phyloP scores from a whole-genome alignment of 805 yeast species.

The Ogataea populi-albae region DNA sequence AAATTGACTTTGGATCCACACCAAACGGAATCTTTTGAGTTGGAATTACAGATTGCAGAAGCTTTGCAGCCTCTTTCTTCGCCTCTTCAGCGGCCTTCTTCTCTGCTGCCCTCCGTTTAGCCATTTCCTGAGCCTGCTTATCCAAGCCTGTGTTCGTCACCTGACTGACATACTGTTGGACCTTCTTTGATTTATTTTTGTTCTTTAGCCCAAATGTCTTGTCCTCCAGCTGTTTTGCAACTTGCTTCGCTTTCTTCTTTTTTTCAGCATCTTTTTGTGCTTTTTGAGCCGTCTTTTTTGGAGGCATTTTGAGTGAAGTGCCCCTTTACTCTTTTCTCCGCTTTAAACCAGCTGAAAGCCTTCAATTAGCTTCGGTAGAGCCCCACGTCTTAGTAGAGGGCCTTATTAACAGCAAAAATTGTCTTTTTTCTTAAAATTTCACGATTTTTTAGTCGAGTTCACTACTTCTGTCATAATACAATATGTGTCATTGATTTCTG shows the following conservation, averaged over 20 bases:
- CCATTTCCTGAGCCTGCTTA: constrained; percentile 44
- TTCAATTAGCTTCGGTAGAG: background rate
- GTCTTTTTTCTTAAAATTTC: no score
- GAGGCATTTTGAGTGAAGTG: constrained; percentile 69
- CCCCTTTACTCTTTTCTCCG: no score
- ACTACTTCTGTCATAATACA: background rate
- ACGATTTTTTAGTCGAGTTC: background rate
- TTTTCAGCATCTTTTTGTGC: constrained; percentile 52
- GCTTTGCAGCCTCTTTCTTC: constrained; percentile 77
- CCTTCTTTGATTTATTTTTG: constrained; percentile 90
- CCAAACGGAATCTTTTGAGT: constrained; percentile 92
- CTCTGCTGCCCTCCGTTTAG: constrained; percentile 75
- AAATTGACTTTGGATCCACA: constrained; percentile 91
- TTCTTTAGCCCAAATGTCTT: constrained; percentile 95
- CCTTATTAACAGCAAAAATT: no score
- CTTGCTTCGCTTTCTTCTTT: constrained; percentile 59
- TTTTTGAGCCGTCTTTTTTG: constrained; percentile 45
- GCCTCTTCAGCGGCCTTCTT: constrained; percentile 91
- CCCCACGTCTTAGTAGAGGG: no score
- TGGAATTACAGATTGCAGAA: constrained; percentile 63
- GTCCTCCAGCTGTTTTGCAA: constrained; percentile 66
- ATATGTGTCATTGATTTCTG: constrained; percentile 6
- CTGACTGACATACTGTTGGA: constrained; percentile 69
- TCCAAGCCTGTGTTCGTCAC: constrained; percentile 61
- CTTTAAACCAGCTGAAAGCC: no score